Base-by-base conservation (phyloP, 768 basidiomycete genomes). In the Pholiota conissans region DNA sequence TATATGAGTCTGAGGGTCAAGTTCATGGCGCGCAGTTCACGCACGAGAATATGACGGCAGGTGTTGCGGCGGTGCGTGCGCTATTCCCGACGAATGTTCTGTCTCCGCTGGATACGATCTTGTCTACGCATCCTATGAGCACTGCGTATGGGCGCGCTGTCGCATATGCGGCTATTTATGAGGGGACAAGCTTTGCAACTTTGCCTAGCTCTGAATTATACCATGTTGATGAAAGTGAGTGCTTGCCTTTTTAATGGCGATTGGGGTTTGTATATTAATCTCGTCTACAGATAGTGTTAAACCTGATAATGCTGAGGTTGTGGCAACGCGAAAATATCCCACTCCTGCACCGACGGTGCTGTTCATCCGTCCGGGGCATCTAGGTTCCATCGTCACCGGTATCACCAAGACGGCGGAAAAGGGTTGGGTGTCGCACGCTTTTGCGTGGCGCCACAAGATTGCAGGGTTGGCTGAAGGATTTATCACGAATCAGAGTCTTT, bases 11-110 rank as follows among this genome's bases (percentile, higher is more conserved):
- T 1, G 72, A 77, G 18, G 83, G 87, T 30, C 75, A 79, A 35
- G 67, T 88, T 7, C 82, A 81, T 55, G 87, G 82, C 22, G 82
- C 81, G 7, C 85, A 86, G 58, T 73, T 95, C 29, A 91, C 91
- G 0, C 91, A 94, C 68, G 81, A 90, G 69, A 94, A 93, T 61
- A 67, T 96, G 57, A 95, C 93, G 2, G 91, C 95, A 3, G 95
- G 92, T 30, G 88, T 95, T n/a, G 85, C 92, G 0, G 90, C 89
- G 3, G 76, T 85, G 22, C 86, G 90, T 32, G 83, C 86, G 4
- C 68, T 95, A 20, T 84, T 96, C 63, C 93, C 95, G 2, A 75
- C 85, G 9, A 82, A 85, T 64, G 76, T 84, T 11, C 63, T 93
- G 39, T 84, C 89, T 4, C 73, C 86, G 5, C 70, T 89, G 51